Evolutionary conservation across 208 protist species (phyloP).

Genomic region (Zelonia costaricensis): DNA sequence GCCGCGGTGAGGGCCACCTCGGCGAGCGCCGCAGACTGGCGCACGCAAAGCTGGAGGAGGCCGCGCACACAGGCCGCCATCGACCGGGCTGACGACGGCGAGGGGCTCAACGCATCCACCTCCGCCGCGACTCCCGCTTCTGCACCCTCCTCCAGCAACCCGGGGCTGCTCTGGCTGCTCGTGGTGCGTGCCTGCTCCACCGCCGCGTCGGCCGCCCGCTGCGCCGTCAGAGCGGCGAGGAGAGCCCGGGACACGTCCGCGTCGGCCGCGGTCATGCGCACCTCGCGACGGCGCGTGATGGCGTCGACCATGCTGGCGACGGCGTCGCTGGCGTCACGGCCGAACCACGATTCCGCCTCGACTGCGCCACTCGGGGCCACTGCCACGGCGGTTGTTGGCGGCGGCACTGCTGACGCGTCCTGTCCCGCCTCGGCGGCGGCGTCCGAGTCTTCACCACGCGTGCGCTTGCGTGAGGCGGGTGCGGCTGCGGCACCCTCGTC

Average conservation of each 20-base stretch:
- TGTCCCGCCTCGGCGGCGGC: neutral
- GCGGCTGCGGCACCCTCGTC: too few relatives aligned
- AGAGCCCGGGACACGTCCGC: slow-evolving; percentile 19
- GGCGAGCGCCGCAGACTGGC: slow-evolving; percentile 24
- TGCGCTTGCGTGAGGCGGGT: neutral
- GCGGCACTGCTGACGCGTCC: neutral
- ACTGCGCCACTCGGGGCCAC: neutral
- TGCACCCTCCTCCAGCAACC: too few relatives aligned
- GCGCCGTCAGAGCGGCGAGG: slow-evolving; percentile 17
- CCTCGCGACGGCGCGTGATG: slow-evolving; percentile 19
- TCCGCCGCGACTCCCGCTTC: neutral
- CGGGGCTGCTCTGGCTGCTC: neutral
- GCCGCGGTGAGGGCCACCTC: slow-evolving; percentile 23
- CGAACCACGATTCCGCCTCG: slow-evolving; percentile 11
- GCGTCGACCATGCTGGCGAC: slow-evolving; percentile 28
- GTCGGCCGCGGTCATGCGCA: slow-evolving; percentile 24
- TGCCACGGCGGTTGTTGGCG: neutral
- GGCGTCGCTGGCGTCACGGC: slow-evolving; percentile 14
- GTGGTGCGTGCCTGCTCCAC: neutral
- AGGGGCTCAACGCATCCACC: neutral
- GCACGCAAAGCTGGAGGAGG: slow-evolving; percentile 27
- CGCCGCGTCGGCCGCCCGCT: slow-evolving; percentile 14
- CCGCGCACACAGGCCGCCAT: slow-evolving; percentile 26
- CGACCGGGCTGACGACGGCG: slow-evolving; percentile 2
- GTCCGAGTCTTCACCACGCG: neutral